phyloP scores from a whole-genome alignment of 1,284 basidiomycete species.

The Flammula alnicola region DNA sequence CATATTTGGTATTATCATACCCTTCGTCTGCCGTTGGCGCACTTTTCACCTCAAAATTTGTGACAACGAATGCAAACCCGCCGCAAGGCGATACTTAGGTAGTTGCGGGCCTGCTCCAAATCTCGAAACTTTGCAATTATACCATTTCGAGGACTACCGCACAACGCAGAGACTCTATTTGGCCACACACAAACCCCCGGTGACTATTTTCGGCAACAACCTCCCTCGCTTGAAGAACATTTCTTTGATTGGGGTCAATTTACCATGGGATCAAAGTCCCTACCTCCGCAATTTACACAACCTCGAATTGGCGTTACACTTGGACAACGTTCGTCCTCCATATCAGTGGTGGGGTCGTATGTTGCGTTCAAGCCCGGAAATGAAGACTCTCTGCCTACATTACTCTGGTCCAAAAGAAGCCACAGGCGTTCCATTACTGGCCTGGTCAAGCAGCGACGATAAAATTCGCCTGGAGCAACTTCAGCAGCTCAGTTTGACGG shows the following conservation, averaged over 20 bases:
- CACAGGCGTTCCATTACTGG: conserved; percentile 34
- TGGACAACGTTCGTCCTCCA: conserved; percentile 57
- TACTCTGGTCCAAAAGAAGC: conserved; percentile 57
- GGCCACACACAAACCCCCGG: conserved; percentile 60
- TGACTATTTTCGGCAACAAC: conserved; percentile 54
- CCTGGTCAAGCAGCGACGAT: conserved; percentile 34
- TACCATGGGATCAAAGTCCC: conserved; percentile 58
- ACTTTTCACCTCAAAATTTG: conserved; percentile 62
- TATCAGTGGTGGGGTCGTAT: conserved; percentile 57
- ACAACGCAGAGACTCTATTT: conserved; percentile 52
- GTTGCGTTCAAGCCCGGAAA: conserved; percentile 49
- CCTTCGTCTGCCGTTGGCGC: conserved; percentile 56
- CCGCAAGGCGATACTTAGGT: conserved; percentile 52
- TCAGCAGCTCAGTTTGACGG: conserved; percentile 50
- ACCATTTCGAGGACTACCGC: conserved; percentile 63
- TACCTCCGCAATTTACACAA: conserved; percentile 52
- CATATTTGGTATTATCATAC: conserved; percentile 53
- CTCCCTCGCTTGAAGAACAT: conserved; percentile 55
- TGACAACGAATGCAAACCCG: conserved; percentile 56
- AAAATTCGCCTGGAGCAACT: conserved; percentile 42
- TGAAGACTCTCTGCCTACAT: conserved; percentile 54
- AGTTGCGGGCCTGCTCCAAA: conserved; percentile 53
- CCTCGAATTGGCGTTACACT: conserved; percentile 64
- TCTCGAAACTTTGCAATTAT: conserved; percentile 62
- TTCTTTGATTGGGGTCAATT: conserved; percentile 65